Evolutionary conservation across 2,329 filamentous ascomycete genomes (phyloP), one percentile per base, ranked within the genome.

Genomic region (Parafenestella ontariensis): DNA sequence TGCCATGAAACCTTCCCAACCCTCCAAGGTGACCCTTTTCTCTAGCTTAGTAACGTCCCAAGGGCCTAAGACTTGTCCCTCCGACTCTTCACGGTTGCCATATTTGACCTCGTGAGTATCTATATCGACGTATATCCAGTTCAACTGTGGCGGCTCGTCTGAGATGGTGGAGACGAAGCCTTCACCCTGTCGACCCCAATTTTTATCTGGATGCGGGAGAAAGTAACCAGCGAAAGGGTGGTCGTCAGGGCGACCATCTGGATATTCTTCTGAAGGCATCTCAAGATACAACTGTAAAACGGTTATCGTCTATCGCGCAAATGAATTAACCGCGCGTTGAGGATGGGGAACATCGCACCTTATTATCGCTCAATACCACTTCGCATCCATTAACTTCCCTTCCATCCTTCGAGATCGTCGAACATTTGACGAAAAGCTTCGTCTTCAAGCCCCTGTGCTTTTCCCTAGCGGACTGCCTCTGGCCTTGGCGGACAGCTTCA

Each of bases 161-260:
- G 77, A 75, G 41, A 84, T 80, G 15, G 81, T 82, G 1, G 79
- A 80, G 1, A 84, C 83, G 11, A 84, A 72, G 2, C 83, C 83
- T 49, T 82, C 75, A 1, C 58, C 58, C 17, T 54, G 33, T 3
- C 58, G 53, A 8, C 58, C 58, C 62, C 79, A 77, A 15, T 79
- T 76, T 18, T 77, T 73, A 37, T 82, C 80, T 9, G 83, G 83
- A 56, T 85, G 85, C 8, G 78, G 77, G 2, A 85, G 82, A 61
- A 82, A 86, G 61, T 86, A 85, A 1, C 82, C 81, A 26, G 80
- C 76, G 31, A 82, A 81, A 2, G 80, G 78, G 66, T 85, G 82
- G 13, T 83, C 79, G 15, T 54, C 59, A 11, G 55, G 15, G 34
- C 40, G 39, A 1, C 54, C 58, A 26, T 61, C 62, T 46, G 52